Conservation (phyloP, 306 rosid species). For the Trifolium dubium region DNA sequence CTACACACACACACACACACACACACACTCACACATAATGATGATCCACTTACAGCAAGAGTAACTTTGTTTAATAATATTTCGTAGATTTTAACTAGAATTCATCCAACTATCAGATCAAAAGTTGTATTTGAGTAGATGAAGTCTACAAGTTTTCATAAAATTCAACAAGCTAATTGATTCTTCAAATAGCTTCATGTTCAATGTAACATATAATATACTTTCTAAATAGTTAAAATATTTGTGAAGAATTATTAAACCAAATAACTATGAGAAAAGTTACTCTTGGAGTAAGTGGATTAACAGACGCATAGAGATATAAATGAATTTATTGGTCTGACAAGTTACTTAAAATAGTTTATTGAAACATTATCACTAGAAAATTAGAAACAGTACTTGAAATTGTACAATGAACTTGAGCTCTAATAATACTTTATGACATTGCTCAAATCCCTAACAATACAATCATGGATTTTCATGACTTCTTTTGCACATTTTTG, state of each 20-base stretch:
- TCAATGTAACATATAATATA: background rate
- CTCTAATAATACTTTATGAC: constrained; percentile 5
- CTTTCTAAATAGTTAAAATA: background rate
- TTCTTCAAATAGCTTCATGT: background rate
- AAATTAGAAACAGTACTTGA: background rate
- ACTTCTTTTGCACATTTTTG: constrained; percentile 5
- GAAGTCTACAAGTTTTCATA: background rate
- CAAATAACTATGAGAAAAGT: background rate
- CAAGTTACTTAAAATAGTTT: background rate
- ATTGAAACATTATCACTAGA: background rate
- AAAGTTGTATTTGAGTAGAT: background rate
- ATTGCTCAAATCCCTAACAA: constrained; percentile 14
- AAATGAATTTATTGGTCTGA: background rate
- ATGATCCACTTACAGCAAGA: background rate
- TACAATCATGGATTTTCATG: background rate
- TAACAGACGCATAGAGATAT: background rate
- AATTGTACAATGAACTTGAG: constrained; percentile 28
- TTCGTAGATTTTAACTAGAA: background rate
- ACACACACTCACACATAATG: too few species aligned
- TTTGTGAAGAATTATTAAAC: background rate
- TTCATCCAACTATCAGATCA: background rate
- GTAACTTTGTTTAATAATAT: too few species aligned
- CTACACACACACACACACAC: too few species aligned
- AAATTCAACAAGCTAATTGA: background rate
- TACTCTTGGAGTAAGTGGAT: background rate